Evolutionary conservation across 2,329 filamentous ascomycete genomes (phyloP).

Genomic region (Emmonsiellopsis sp.): DNA sequence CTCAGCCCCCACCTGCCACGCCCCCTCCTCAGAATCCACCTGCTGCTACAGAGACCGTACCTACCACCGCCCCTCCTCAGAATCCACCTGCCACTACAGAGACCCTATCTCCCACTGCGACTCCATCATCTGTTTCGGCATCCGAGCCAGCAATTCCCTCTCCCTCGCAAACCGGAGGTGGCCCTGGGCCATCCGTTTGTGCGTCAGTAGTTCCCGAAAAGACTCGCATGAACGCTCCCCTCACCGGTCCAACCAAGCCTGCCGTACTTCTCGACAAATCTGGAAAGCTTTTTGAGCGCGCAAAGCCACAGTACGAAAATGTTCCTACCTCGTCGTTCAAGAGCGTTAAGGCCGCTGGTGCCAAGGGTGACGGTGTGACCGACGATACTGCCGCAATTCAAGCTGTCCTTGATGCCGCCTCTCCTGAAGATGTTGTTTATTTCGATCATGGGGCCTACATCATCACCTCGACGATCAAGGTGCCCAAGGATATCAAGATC

Average conservation of each 20-base stretch:
- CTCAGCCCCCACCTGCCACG: conserved; percentile 5
- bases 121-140: conserved; percentile 5
- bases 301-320: conserved; percentile 79
- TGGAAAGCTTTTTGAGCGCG: conserved; percentile 69
- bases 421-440: conserved; percentile 51
- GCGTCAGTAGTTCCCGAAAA: conserved; percentile 24
- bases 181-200: conserved; percentile 9
- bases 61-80: background rate
- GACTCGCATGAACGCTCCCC: conserved; percentile 49
- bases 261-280: conserved; percentile 52
- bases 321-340: conserved; percentile 62
- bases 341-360: conserved; percentile 73
- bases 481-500: conserved; percentile 71
- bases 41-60: too few species aligned
- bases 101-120: background rate
- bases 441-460: conserved; percentile 58
- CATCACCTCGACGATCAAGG: conserved; percentile 50
- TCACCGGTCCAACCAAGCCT: conserved; percentile 55
- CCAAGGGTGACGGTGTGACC: conserved; percentile 75
- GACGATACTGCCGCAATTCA: conserved; percentile 86
- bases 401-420: conserved; percentile 58
- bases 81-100: background rate
- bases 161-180: conserved; percentile 6
- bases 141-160: conserved; percentile 9
- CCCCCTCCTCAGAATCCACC: background rate